A percentile compares a stretch with the other conserved stretches of the same genome.
Evolutionary conservation across 2,329 filamentous ascomycete species (phyloP).

Genomic region (Fusarium nematophilum): DNA sequence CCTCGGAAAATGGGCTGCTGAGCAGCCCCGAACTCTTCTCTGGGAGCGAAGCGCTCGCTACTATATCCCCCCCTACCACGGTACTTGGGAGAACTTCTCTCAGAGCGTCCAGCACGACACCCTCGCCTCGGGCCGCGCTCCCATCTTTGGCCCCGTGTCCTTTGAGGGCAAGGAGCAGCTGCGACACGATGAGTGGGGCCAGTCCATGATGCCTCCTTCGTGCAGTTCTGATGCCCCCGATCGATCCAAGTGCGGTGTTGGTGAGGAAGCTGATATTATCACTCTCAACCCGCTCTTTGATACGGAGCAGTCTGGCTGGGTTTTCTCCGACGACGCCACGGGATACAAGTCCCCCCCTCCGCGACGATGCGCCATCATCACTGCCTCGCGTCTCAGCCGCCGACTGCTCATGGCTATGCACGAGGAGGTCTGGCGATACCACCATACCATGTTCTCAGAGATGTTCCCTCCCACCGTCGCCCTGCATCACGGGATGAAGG

Average conservation of each 20-base stretch:
- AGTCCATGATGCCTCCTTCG: constrained; percentile 64
- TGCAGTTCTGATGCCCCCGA: constrained; percentile 65
- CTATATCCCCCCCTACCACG: constrained; percentile 78
- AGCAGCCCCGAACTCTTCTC: constrained; percentile 76
- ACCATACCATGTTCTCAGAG: constrained; percentile 80
- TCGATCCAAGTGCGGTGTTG: constrained; percentile 69
- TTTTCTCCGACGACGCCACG: constrained; percentile 76
- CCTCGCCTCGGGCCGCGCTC: constrained; percentile 58
- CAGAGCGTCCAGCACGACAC: constrained; percentile 72
- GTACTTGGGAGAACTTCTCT: constrained; percentile 78
- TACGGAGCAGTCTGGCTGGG: constrained; percentile 76
- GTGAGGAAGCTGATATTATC: constrained; percentile 80
- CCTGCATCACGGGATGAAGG: constrained; percentile 81
- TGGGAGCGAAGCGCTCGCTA: constrained; percentile 84
- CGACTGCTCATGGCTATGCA: constrained; percentile 79
- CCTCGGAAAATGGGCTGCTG: constrained; percentile 72
- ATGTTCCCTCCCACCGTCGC: constrained; percentile 81
- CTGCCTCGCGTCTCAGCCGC: constrained; percentile 74
- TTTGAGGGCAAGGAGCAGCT: constrained; percentile 62
- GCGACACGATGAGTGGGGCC: constrained; percentile 62
- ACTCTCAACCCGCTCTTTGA: constrained; percentile 83
- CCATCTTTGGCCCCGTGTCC: constrained; percentile 76
- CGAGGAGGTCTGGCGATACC: constrained; percentile 74
- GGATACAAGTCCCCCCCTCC: constrained; percentile 75
- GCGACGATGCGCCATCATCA: constrained; percentile 77